A percentile compares a stretch with the other conserved stretches of the same genome.
These are phyloP conservation scores for Hygrocybe coccinea DNA, from an alignment of 768 basidiomycete species.

Conservation along the genomic window DNA sequence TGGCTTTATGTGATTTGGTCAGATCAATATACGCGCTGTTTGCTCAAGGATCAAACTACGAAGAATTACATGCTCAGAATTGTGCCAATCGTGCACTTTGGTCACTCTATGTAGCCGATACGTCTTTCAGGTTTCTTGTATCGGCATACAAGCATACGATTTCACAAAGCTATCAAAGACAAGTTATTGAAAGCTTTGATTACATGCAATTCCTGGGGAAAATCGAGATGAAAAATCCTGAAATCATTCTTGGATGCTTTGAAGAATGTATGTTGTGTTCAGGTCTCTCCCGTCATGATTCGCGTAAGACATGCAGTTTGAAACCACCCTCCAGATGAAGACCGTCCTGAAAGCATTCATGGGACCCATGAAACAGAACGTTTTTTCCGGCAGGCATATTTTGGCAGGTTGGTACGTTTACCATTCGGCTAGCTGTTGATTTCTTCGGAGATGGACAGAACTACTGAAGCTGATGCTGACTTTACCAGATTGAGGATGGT, in stretches of 20 bases:
- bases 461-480: no score
- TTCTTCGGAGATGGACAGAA: neutral
- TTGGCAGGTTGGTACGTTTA: slow-evolving; percentile 78
- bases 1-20: slow-evolving; percentile 9
- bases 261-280: slow-evolving; percentile 69
- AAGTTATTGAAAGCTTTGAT: slow-evolving; percentile 71
- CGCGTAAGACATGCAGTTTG: slow-evolving; percentile 12
- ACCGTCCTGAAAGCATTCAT: slow-evolving; percentile 41
- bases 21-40: slow-evolving; percentile 80
- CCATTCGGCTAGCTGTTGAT: neutral
- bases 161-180: slow-evolving; percentile 56
- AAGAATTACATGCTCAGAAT: slow-evolving; percentile 59
- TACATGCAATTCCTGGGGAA: slow-evolving; percentile 82
- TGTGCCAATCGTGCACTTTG: slow-evolving; percentile 43
- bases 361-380: slow-evolving; percentile 55
- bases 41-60: slow-evolving; percentile 64
- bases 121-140: slow-evolving; percentile 78
- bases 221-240: slow-evolving; percentile 77
- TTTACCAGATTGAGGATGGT: slow-evolving; percentile 54
- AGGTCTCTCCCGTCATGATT: slow-evolving; percentile 8
- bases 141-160: slow-evolving; percentile 72
- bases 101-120: slow-evolving; percentile 54
- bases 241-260: slow-evolving; percentile 66
- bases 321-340: slow-evolving; percentile 38
- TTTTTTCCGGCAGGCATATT: slow-evolving; percentile 66